Conservation (phyloP, 1,284 basidiomycete genomes). For the Ganoderma resinaceum region DNA sequence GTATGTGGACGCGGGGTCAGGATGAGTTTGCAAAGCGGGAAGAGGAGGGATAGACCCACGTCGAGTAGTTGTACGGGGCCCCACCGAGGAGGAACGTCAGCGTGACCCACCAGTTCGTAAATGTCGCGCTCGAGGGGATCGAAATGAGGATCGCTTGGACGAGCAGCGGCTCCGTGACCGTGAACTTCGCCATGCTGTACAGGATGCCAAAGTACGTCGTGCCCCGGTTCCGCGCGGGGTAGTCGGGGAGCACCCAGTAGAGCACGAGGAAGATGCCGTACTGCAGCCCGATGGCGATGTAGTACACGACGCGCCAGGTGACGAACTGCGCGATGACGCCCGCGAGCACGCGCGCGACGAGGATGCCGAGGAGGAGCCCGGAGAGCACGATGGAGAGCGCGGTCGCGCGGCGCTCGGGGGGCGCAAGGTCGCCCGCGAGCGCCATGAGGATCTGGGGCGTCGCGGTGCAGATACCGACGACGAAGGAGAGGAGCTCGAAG, state of each 20-base stretch:
- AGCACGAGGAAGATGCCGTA: slow-evolving; percentile 44
- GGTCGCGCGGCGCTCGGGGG: slow-evolving; percentile 52
- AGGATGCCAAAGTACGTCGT: slow-evolving; percentile 54
- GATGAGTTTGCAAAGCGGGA: background rate
- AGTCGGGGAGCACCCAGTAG: slow-evolving; percentile 57
- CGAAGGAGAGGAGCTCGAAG: slow-evolving; percentile 55
- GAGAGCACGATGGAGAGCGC: slow-evolving; percentile 59
- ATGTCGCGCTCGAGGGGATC: slow-evolving; percentile 49
- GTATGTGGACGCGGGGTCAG: background rate
- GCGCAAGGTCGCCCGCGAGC: slow-evolving; percentile 61
- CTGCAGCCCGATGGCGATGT: slow-evolving; percentile 52
- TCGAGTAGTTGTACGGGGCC: slow-evolving; percentile 53
- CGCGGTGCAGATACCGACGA: slow-evolving; percentile 53
- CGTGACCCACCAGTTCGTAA: slow-evolving; percentile 56
- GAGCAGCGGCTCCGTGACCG: slow-evolving; percentile 57
- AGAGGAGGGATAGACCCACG: slow-evolving; percentile 35
- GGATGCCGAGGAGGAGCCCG: slow-evolving; percentile 57
- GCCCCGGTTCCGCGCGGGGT: slow-evolving; percentile 51
- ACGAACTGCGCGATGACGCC: slow-evolving; percentile 55
- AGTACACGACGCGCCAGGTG: slow-evolving; percentile 56
- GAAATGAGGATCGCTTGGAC: slow-evolving; percentile 54
- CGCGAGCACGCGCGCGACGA: slow-evolving; percentile 55
- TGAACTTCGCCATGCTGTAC: slow-evolving; percentile 53
- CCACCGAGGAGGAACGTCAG: slow-evolving; percentile 60
- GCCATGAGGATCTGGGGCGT: slow-evolving; percentile 54